Percentiles rank a stretch among this genome's conserved stretches.
phyloP scores from a whole-genome alignment of 2,329 filamentous ascomycete genomes.

The Calonectria leucothoes region DNA sequence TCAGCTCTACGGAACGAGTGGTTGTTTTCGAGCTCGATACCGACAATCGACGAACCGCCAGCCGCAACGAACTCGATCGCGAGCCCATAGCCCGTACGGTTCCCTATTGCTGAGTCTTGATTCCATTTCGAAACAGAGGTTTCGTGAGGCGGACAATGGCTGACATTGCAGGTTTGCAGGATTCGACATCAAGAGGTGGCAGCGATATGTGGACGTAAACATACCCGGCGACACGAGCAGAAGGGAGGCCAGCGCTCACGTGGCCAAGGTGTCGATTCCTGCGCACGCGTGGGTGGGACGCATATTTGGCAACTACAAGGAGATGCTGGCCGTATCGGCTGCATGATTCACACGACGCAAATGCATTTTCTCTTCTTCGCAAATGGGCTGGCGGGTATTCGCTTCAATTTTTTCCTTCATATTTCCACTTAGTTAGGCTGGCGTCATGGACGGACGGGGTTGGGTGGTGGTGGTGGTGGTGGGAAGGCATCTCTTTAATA shows the following conservation, averaged over 20 bases:
- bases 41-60: background rate
- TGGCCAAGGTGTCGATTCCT: background rate
- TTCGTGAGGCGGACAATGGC: background rate
- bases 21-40: background rate
- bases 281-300: background rate
- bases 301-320: background rate
- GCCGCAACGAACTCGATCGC: background rate
- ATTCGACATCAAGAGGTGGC: conserved; percentile 5
- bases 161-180: background rate
- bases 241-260: background rate
- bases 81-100: background rate
- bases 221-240: background rate
- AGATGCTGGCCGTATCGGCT: background rate
- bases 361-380: background rate
- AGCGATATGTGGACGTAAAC: background rate
- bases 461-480: too few species aligned
- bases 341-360: background rate
- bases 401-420: background rate
- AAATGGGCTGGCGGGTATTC: background rate
- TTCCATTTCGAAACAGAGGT: background rate
- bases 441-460: background rate
- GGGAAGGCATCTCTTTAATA: background rate
- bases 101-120: background rate
- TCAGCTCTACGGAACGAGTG: background rate
- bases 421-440: background rate